Base-by-base conservation (phyloP, 306 rosid species). In the Gleditsia sinensis region DNA sequence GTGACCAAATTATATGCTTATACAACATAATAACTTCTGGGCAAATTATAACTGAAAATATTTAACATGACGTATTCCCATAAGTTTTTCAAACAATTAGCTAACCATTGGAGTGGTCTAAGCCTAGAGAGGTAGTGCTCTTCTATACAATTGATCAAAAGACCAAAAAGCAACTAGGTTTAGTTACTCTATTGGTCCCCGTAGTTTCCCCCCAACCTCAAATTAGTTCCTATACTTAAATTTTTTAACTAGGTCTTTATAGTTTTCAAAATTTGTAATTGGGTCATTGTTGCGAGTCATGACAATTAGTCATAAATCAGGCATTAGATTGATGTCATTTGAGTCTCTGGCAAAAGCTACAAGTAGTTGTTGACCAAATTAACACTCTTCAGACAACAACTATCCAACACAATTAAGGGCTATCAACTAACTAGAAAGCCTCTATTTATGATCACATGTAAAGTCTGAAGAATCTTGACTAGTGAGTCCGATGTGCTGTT, bases 131-230 rank as follows among this genome's bases (percentile, higher is more conserved):
- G 59, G 64, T 7, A 55, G 11, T 14, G 20, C 43, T 32, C 62
- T 64, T 57, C 65, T 65, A 57, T 57, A 50, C 56, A 36, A 75
- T 77, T 57, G 79, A 81, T 78, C 49, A 33, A 16, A 69, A 67
- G 57, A 37, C 40, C 39, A 69, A 62, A 48, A 45, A 2, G 4
- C 6, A 45, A 11, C 2, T 13, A 43, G 6, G 49, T 16, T 59
- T 59, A 32, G n/a, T 59, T 16, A 59, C 17, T 7, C 33, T 32
- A n/a, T 32, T 17, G 24, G 20, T 59, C 24, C 24, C 5, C 7
- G 32, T 57, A 16, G 23, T n/a, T 32, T n/a, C 14, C 16, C 9
- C 43, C 19, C 25, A 30, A 32, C n/a, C 20, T 11, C 43, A 32
- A 32, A 2, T 59, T 32, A 32, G 65, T n/a, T 59, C 42, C 42